Percentiles rank a stretch among this genome's conserved stretches.
Evolutionary conservation across 108 stramenopile genomes (phyloP).

Genomic region (Pelagomonas calceolata): DNA sequence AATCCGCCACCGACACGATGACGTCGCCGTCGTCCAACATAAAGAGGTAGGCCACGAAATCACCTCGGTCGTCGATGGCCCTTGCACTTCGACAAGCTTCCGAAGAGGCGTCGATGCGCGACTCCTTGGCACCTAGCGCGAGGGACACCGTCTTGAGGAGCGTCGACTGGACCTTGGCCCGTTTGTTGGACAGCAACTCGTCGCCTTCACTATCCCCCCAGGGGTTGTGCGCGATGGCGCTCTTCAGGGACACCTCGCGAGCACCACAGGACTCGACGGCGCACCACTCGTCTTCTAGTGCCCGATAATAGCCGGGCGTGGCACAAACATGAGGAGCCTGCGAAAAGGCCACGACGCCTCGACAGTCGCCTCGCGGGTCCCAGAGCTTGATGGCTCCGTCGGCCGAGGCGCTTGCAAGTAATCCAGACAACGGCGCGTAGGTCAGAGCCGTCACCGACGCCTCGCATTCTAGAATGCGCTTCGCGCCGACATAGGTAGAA

Average conservation of each 20-base stretch:
- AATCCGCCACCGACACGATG: neutral
- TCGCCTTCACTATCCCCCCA: too few relatives aligned
- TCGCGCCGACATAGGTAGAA: too few relatives aligned
- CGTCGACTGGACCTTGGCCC: neutral
- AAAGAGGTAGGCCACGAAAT: neutral
- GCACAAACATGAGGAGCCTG: neutral
- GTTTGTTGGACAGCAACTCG: too few relatives aligned
- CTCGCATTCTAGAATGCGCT: constrained; percentile 68
- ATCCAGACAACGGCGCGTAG: constrained; percentile 62
- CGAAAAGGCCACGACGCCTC: neutral
- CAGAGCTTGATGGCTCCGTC: constrained; percentile 92
- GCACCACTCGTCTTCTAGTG: neutral
- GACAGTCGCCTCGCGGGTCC: constrained; percentile 38
- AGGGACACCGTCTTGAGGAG: neutral
- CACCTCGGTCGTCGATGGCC: neutral
- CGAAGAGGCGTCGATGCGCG: neutral
- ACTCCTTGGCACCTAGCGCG: neutral
- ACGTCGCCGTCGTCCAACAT: neutral
- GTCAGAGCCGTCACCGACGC: constrained; percentile 71
- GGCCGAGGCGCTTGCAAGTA: constrained; percentile 83
- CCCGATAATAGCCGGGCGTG: neutral
- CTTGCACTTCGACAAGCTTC: neutral
- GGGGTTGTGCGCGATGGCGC: neutral
- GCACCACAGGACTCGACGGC: too few relatives aligned
- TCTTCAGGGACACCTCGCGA: too few relatives aligned